Evolutionary conservation across 2,329 filamentous ascomycete genomes (phyloP), one percentile per base, ranked within the genome.

Genomic region (Tolypocladium ophioglossoides): DNA sequence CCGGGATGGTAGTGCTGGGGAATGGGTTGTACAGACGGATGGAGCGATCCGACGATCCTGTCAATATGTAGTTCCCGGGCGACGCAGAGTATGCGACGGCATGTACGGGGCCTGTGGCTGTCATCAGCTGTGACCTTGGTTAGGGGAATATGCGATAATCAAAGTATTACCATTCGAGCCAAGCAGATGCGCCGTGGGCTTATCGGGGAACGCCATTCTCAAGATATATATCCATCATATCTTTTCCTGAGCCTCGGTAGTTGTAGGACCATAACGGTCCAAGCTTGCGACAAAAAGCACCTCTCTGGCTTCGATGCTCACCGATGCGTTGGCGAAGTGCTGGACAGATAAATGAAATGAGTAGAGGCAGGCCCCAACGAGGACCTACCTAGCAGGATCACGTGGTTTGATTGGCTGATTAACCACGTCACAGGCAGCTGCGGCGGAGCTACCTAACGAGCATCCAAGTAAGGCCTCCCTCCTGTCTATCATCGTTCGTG

Each of bases 1-100:
- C 61, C 0, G 62, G 59, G 65, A 58, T 72, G 57, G 58, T 73
- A 66, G 67, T 68, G 56, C 72, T 75, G 52, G 81, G 78, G 52
- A 75, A 74, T 1, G 87, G 86, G 70, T 96, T 96, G 75, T 91
- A 95, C 41, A 96, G 85, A 54, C 91, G 85, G 67, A 96, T 84
- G 18, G 83, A 79, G 58, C 91, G 88, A 76, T 96, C 92, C 52
- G 89, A 82, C 37, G 86, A 90, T 64, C 92, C 91, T 38, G 90
- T 91, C 56, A 97, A 81, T 66, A 96, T 80, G 65, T 90, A 90
- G 4, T 84, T 86, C 41, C 85, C 86, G 18, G 86, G 82, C 14
- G 80, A 83, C 57, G 85, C 81, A 53, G 86, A 90, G 71, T 90
- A 90, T 52, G 82, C 76, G 53, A 90, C 75, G 50, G 86, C 82